These are phyloP conservation scores for Penicillium salamii DNA, from an alignment of 495 filamentous ascomycete genomes.

Conservation along the genomic window DNA sequence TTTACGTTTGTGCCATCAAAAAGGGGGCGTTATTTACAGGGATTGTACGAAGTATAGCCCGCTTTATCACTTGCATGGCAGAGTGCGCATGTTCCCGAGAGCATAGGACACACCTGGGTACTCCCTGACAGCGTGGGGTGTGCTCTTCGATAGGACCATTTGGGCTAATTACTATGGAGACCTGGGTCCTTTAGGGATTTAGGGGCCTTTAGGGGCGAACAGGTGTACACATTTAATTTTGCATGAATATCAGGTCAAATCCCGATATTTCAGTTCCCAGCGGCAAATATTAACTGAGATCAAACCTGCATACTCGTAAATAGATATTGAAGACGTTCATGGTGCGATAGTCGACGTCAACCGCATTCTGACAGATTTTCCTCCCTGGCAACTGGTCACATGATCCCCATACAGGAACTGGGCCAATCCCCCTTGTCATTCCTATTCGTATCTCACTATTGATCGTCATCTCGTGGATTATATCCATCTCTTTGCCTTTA, in stretches of 20 bases:
- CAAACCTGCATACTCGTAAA: too few relatives aligned
- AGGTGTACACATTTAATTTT: neutral
- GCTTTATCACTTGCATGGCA: too few relatives aligned
- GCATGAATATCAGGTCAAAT: too few relatives aligned
- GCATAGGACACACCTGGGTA: neutral
- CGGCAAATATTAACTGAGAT: too few relatives aligned
- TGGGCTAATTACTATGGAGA: neutral
- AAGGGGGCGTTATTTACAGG: neutral
- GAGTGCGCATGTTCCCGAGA: neutral
- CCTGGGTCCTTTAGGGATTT: neutral
- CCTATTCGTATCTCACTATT: neutral
- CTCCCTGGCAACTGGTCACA: slow-evolving; percentile 10
- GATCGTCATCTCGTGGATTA: neutral
- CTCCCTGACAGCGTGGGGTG: neutral
- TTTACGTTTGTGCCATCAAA: neutral
- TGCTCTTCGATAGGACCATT: neutral
- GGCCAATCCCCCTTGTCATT: neutral
- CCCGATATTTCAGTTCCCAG: too few relatives aligned
- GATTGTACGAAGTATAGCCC: too few relatives aligned
- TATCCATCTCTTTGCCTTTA: neutral
- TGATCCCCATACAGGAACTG: slow-evolving; percentile 5
- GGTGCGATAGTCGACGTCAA: too few relatives aligned
- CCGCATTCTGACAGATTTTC: slow-evolving; percentile 5
- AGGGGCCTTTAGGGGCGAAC: neutral
- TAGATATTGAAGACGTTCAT: too few relatives aligned